Evolutionary conservation across 306 rosid species (phyloP), one percentile per base, ranked within the genome.

Genomic region (Cicer cuneatum): DNA sequence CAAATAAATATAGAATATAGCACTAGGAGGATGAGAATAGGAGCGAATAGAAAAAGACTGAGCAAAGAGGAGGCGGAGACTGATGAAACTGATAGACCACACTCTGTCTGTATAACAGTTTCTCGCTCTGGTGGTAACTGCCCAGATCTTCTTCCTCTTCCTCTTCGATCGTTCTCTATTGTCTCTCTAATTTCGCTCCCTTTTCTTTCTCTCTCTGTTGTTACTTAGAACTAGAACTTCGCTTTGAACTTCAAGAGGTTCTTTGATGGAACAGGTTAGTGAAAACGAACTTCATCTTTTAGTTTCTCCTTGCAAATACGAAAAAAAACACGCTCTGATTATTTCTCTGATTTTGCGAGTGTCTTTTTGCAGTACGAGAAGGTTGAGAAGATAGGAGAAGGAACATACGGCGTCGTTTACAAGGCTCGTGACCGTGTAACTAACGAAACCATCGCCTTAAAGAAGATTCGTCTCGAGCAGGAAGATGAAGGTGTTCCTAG

Each of bases 401-500:
- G 97, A 38, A 87, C 97, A 48, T 91, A 91, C 65, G 97, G 97
- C 10, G 97, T 91, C 73, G 97, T 91, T 70, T 91, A 91, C 79
- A 91, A 91, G 87, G 97, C 88, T 71, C 92, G 92, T 65, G 94
- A 91, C 81, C 92, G 89, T 1, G 13, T 52, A 74, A 91, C 95
- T 1, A 91, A 91, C 72, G 91, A 87, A 82, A 91, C 88, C 29
- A 86, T 89, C 70, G 97, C 97, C 13, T 83, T 91, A 79, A 91
- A 91, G 92, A 91, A 91, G 87, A 89, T 91, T 86, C 95, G 97
- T 1, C 81, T 91, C 80, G 97, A 91, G 88, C 97, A 91, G 80
- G 97, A 87, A 78, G 97, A 91, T 57, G 97, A 91, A 76, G 95
- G 95, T 5, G 97, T 91, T 79, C 97, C 97, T 5, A 91, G 95